These are phyloP conservation scores for Diaporthe batatas DNA, from an alignment of 2,329 filamentous ascomycete species.

Conservation along the genomic window DNA sequence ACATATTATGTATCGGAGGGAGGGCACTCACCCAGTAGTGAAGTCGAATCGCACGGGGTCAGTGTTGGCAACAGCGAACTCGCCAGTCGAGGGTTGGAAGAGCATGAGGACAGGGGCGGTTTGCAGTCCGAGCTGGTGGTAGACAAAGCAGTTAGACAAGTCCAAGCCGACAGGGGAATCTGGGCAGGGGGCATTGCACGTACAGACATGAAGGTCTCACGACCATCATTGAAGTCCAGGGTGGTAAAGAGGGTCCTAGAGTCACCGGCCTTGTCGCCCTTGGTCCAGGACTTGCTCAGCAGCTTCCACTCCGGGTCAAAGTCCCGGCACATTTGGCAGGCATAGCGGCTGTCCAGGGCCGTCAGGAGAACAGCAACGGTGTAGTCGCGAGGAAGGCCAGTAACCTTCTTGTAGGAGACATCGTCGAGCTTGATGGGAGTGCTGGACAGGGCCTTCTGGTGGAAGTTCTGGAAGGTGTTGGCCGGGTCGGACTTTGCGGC, in stretches of 20 bases:
- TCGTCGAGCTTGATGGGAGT: constrained; percentile 85
- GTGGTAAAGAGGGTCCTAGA: constrained; percentile 84
- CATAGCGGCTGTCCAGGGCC: constrained; percentile 84
- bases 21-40: constrained; percentile 73
- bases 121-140: constrained; percentile 84
- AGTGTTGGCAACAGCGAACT: constrained; percentile 77
- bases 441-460: constrained; percentile 74
- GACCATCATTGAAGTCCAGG: constrained; percentile 89
- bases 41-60: constrained; percentile 89
- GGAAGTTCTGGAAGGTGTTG: constrained; percentile 79
- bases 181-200: constrained; percentile 44
- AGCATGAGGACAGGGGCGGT: constrained; percentile 91
- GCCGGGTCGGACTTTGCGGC: constrained; percentile 69
- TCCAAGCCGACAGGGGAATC: not conserved
- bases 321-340: constrained; percentile 87
- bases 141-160: constrained; percentile 12
- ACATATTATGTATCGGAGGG: not conserved
- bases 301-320: constrained; percentile 97
- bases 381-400: constrained; percentile 84
- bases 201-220: constrained; percentile 88
- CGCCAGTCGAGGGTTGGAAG: constrained; percentile 87
- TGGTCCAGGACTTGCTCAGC: constrained; percentile 86
- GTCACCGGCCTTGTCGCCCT: constrained; percentile 81
- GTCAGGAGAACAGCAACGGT: constrained; percentile 86
- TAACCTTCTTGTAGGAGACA: constrained; percentile 80